Conservation (phyloP, 768 basidiomycete genomes). For the Suillus subluteus region DNA sequence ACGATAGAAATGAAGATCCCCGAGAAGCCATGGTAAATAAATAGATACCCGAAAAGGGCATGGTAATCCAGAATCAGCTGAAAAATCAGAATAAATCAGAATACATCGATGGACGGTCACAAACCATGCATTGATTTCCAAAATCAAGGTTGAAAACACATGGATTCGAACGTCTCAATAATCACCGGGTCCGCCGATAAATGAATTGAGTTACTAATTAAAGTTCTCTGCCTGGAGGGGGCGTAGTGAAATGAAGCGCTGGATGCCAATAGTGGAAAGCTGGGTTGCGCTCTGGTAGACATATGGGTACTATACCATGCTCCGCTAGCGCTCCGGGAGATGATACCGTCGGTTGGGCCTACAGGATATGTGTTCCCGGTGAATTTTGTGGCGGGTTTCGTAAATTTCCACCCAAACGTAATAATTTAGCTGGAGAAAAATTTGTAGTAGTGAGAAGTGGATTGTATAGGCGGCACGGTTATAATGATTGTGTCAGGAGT, state of each 20-base stretch:
- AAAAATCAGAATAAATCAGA: neutral
- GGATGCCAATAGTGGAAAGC: slow-evolving; percentile 40
- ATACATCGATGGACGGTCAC: neutral
- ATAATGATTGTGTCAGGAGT: slow-evolving; percentile 42
- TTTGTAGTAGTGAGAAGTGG: slow-evolving; percentile 54
- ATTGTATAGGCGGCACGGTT: slow-evolving; percentile 43
- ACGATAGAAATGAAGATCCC: neutral
- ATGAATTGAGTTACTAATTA: neutral
- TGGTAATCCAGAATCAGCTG: neutral
- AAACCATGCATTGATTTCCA: neutral
- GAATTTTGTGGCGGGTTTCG: slow-evolving; percentile 53
- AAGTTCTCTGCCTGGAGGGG: neutral
- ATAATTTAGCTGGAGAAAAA: slow-evolving; percentile 27
- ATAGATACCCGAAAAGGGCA: neutral
- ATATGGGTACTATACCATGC: slow-evolving; percentile 62
- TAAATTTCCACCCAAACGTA: slow-evolving; percentile 75
- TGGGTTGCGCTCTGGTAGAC: slow-evolving; percentile 52
- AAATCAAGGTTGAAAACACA: neutral
- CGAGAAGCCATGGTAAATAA: neutral
- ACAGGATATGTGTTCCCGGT: slow-evolving; percentile 67
- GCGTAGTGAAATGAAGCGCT: neutral
- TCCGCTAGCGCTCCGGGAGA: slow-evolving; percentile 53
- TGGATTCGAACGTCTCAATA: neutral
- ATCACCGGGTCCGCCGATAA: neutral
- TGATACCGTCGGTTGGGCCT: slow-evolving; percentile 55